These are phyloP conservation scores for Nemophila menziesii DNA, from an alignment of 257 asterid genomes.

Conservation along the genomic window DNA sequence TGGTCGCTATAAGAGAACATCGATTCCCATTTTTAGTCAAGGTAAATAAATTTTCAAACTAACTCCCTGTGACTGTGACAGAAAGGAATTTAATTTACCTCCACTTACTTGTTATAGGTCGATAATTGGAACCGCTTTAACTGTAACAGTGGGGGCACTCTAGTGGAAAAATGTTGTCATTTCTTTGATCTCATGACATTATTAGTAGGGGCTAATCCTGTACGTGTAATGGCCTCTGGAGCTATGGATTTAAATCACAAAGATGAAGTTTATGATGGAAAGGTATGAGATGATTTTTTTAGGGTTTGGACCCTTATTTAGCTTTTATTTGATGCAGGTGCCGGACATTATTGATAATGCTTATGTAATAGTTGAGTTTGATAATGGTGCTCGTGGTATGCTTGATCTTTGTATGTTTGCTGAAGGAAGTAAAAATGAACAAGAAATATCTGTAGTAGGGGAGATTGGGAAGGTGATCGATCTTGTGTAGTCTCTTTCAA, in stretches of 20 bases:
- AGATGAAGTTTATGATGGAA: conserved; percentile 73
- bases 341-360: conserved; percentile 96
- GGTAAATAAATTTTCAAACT: conserved; percentile 41
- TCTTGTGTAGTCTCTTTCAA: background rate
- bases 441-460: conserved; percentile 89
- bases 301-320: background rate
- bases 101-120: conserved; percentile 37
- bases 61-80: conserved; percentile 7
- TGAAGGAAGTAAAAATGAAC: conserved; percentile 92
- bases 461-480: conserved; percentile 65
- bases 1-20: conserved; percentile 92
- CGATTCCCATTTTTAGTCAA: conserved; percentile 91
- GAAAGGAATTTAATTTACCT: conserved; percentile 9
- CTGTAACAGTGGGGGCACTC: conserved; percentile 83
- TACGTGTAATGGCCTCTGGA: conserved; percentile 89
- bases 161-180: conserved; percentile 98
- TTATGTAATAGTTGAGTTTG: conserved; percentile 79
- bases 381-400: conserved; percentile 76
- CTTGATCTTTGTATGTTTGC: conserved; percentile 97
- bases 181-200: conserved; percentile 93
- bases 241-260: conserved; percentile 88
- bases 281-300: conserved; percentile 26
- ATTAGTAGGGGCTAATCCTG: conserved; percentile 68
- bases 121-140: conserved; percentile 93
- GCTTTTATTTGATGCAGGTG: conserved; percentile 36